Conservation (phyloP, 352 stramenopile species). For the Thalassiosira exigua region DNA sequence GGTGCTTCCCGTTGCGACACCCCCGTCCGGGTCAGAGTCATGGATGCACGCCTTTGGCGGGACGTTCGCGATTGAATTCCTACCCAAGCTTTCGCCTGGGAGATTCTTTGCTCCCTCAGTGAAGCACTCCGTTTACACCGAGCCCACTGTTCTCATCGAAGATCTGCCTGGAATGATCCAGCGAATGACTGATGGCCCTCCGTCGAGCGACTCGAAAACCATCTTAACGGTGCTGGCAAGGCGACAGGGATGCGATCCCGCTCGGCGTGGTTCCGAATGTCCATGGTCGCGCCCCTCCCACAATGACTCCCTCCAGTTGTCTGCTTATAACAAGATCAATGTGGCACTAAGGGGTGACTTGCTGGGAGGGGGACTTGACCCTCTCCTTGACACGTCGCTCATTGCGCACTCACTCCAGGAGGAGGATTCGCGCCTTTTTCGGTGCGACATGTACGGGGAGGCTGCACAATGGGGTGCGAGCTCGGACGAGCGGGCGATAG, state of each 20-base stretch:
- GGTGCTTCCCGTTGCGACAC: conserved; percentile 57
- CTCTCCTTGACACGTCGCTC: conserved; percentile 73
- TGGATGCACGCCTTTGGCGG: conserved; percentile 53
- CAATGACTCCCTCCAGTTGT: conserved; percentile 65
- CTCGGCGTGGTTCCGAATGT: conserved; percentile 28
- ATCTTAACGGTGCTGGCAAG: neutral
- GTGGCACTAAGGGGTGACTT: conserved; percentile 68
- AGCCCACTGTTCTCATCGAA: conserved; percentile 65
- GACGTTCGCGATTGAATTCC: conserved; percentile 47
- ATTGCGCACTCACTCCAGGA: conserved; percentile 70
- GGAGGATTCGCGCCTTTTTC: conserved; percentile 72
- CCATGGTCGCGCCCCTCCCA: conserved; percentile 12
- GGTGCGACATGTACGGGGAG: conserved; percentile 80
- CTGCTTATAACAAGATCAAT: conserved; percentile 74
- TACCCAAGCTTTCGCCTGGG: conserved; percentile 79
- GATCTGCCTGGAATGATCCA: conserved; percentile 65
- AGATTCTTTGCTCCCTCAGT: conserved; percentile 69
- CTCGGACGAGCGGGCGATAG: conserved; percentile 63
- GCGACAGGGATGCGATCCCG: conserved; percentile 29
- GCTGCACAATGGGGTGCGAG: conserved; percentile 70
- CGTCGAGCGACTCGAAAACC: neutral
- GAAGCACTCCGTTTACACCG: conserved; percentile 62
- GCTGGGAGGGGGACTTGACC: conserved; percentile 50
- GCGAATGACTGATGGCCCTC: conserved; percentile 29
- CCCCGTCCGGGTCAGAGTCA: conserved; percentile 2